Percentiles rank a stretch among this genome's conserved stretches.
Evolutionary conservation across 768 basidiomycete genomes (phyloP).

Genomic region (Russula lepida): DNA sequence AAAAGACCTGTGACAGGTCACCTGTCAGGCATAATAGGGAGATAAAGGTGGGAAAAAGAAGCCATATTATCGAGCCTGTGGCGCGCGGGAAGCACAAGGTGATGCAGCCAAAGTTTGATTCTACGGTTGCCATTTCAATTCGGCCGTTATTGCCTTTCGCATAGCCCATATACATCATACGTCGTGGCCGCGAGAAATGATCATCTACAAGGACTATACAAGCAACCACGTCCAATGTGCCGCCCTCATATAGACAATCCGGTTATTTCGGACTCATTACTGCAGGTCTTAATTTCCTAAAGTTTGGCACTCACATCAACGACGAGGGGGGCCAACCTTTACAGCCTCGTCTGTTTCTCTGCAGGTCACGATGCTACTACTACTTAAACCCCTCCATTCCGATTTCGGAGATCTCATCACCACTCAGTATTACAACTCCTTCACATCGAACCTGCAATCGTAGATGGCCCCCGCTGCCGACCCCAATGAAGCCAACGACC

Average conservation of each 20-base stretch:
- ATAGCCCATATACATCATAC: too few species aligned
- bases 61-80: too few species aligned
- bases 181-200: not conserved
- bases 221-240: too few species aligned
- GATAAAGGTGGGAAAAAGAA: too few species aligned
- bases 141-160: too few species aligned
- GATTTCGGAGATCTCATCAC: too few species aligned
- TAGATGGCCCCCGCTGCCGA: not conserved
- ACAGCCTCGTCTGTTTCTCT: not conserved
- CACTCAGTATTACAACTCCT: too few species aligned
- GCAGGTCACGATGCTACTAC: not conserved
- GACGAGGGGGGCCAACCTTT: not conserved
- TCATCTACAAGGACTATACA: too few species aligned
- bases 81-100: too few species aligned
- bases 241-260: not conserved
- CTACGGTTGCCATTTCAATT: not conserved
- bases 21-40: too few species aligned
- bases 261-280: conserved; percentile 5
- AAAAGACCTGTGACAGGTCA: too few species aligned
- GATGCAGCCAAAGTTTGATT: not conserved
- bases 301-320: conserved; percentile 11
- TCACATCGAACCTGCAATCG: not conserved
- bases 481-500: not conserved
- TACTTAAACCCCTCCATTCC: conserved; percentile 12
- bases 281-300: conserved; percentile 15